These are phyloP conservation scores for Arachnomyces sp. DNA, from an alignment of 2,329 filamentous ascomycete genomes.

Conservation along the genomic window DNA sequence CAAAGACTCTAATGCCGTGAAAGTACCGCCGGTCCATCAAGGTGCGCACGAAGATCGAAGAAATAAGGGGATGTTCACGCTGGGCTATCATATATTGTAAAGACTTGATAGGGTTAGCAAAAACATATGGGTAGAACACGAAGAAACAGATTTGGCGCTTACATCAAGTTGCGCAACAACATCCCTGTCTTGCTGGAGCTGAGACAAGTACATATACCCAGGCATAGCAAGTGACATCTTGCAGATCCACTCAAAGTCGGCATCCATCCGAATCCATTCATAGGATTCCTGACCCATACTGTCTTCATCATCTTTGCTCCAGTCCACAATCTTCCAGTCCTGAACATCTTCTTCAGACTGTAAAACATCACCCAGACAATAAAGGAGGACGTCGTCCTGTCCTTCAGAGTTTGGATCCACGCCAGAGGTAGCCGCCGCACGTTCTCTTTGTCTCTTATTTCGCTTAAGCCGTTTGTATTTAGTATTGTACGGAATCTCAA, in stretches of 20 bases:
- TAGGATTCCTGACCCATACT: constrained; percentile 95
- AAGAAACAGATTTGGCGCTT: constrained; percentile 14
- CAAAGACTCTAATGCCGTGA: constrained; percentile 81
- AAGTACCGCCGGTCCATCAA: constrained; percentile 90
- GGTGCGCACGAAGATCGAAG: constrained; percentile 82
- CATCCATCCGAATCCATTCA: constrained; percentile 97
- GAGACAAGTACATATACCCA: constrained; percentile 95
- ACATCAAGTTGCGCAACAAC: constrained; percentile 74
- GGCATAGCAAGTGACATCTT: constrained; percentile 76
- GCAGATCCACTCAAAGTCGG: constrained; percentile 97
- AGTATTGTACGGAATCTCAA: constrained; percentile 97
- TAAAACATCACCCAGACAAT: constrained; percentile 86
- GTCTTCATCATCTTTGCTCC: constrained; percentile 79
- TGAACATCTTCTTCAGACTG: constrained; percentile 72
- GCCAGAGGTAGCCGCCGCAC: constrained; percentile 56
- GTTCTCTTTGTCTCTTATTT: constrained; percentile 73
- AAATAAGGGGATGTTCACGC: constrained; percentile 68
- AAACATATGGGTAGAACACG: constrained; percentile 4
- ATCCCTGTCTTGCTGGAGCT: constrained; percentile 93
- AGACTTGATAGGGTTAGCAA: constrained; percentile 38
- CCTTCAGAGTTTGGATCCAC: constrained; percentile 57
- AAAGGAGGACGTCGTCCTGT: constrained; percentile 75
- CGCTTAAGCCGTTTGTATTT: constrained; percentile 97
- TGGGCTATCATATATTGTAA: constrained; percentile 66
- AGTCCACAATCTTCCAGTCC: constrained; percentile 80